Conservation (phyloP, 2,329 filamentous ascomycete species). For the Pseudogymnoascus sp. region DNA sequence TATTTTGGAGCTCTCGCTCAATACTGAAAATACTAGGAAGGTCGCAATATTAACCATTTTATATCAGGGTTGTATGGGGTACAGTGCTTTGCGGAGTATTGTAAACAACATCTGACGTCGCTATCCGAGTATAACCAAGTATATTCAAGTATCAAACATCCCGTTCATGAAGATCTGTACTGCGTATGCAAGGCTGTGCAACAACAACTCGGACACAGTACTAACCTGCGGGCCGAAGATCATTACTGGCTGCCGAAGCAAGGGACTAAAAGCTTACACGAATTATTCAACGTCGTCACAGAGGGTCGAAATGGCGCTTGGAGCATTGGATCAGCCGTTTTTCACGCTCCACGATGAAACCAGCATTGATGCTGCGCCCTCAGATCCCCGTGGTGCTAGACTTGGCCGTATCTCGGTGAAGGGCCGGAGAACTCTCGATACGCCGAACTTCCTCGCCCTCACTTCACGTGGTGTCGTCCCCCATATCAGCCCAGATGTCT, state of each 20-base stretch:
- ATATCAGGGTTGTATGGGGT: background rate
- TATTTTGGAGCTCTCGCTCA: background rate
- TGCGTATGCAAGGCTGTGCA: background rate
- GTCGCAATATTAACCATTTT: background rate
- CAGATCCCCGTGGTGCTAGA: conserved; percentile 13
- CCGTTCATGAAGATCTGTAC: background rate
- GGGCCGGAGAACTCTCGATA: conserved; percentile 59
- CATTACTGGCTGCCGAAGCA: background rate
- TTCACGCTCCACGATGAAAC: conserved; percentile 1
- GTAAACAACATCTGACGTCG: background rate
- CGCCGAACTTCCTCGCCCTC: conserved; percentile 71
- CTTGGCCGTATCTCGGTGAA: conserved; percentile 43
- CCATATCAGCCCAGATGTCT: conserved; percentile 80
- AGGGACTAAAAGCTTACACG: conserved; percentile 6
- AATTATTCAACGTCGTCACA: background rate
- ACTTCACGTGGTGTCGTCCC: conserved; percentile 79
- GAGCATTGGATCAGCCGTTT: background rate
- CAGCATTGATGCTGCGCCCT: background rate
- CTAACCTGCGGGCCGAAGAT: conserved; percentile 3
- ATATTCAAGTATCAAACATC: background rate
- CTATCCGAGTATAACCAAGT: background rate
- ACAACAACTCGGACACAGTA: background rate
- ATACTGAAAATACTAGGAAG: background rate
- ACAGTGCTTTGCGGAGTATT: background rate
- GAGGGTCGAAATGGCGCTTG: background rate